Base-by-base conservation (phyloP, 257 asterid species). In the Sherardia arvensis region DNA sequence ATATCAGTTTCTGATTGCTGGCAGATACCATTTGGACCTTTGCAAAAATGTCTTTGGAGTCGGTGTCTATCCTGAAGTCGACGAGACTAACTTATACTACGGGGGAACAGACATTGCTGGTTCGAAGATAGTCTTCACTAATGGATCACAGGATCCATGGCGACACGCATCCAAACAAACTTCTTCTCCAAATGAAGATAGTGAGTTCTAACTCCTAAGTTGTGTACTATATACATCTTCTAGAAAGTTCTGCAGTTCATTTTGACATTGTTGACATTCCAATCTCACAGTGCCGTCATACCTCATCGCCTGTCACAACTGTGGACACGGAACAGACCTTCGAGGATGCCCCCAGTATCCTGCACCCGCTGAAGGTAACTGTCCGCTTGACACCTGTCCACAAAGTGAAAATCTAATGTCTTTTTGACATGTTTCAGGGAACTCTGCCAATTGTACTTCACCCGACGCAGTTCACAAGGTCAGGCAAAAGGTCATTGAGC, bases 121-220 rank as follows among this genome's bases (percentile, higher is more conserved):
- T 59, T 87, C 99, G 27, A 92, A 81, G 73, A 92, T 92, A 57
- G 74, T 89, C 68, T 92, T 92, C 79, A 80, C 91, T 11, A 92
- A 92, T 70, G 99, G 99, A 80, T 92, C 99, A 51, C 97, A 92
- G 73, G 97, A 92, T 78, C 99, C 99, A 5, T 92, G 99, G 97
- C 94, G 95, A 36, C 99, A 85, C 79, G 99, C 99, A 65, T 89
- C 97, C 67, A 89, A 89, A 70, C 90, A 84, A 77, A 85, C 78
- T 33, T 89, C 97, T 54, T 89, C 96, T 47, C 81, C 78, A 5
- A 96, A 89, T 60, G 71, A n/a, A 43, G 51, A 43, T 15, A 43
- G 51, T 43, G 51, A 43, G 51, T 43, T 20, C 20, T 43, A 0
- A 15, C n/a, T 43, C 18, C 47, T 12, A 38, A 38, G 5, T 38